Conservation (phyloP, 768 basidiomycete species). For the Trametes gibbosa region DNA sequence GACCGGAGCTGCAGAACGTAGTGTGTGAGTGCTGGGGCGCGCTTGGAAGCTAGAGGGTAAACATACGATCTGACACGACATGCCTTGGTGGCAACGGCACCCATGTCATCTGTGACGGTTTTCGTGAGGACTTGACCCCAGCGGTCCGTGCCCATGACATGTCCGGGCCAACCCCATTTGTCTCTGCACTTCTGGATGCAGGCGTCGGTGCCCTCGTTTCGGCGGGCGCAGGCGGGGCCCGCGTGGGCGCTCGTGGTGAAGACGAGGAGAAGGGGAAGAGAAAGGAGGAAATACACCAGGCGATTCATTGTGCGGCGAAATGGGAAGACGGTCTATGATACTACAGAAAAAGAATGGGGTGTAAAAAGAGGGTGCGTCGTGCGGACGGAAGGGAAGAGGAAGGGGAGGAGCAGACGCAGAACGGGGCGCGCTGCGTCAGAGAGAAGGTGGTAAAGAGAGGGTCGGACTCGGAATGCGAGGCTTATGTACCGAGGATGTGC, state of each 20-base stretch:
- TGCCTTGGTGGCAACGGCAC: conserved; percentile 39
- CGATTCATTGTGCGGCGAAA: conserved; percentile 23
- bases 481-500: conserved; percentile 1
- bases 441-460: conserved; percentile 11
- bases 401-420: conserved; percentile 4
- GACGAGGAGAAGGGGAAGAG: conserved; percentile 23
- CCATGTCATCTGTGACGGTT: conserved; percentile 39
- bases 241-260: conserved; percentile 23
- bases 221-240: conserved; percentile 27
- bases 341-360: conserved; percentile 25
- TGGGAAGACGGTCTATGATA: neutral
- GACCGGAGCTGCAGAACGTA: neutral
- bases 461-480: neutral
- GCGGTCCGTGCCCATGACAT: conserved; percentile 49
- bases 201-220: conserved; percentile 20
- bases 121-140: conserved; percentile 48
- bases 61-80: conserved; percentile 32
- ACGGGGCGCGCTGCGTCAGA: conserved; percentile 19
- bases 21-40: neutral
- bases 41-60: neutral
- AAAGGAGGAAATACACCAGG: conserved; percentile 24
- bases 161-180: conserved; percentile 40
- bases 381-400: conserved; percentile 6
- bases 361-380: conserved; percentile 11
- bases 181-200: conserved; percentile 23